Percentiles rank a stretch among this genome's conserved stretches.
Conservation (phyloP, 495 filamentous ascomycete genomes). For the Penicillium parvum region DNA sequence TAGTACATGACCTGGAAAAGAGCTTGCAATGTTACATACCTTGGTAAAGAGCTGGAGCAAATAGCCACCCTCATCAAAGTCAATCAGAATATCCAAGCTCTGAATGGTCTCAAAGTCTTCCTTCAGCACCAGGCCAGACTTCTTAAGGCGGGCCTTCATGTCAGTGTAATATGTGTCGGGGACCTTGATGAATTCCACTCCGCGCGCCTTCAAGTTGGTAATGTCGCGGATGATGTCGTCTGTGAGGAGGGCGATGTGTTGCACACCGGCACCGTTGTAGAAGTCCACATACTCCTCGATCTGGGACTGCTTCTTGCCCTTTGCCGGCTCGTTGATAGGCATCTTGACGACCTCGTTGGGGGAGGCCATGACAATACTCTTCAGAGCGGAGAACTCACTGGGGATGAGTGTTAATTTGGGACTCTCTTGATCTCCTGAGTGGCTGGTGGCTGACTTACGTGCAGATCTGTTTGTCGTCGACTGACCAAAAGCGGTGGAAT, state of each 20-base stretch:
- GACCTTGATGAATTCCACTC: slow-evolving; percentile 85
- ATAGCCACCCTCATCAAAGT: slow-evolving; percentile 88
- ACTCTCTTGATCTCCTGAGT: neutral
- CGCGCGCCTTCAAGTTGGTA: slow-evolving; percentile 65
- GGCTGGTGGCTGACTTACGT: slow-evolving; percentile 47
- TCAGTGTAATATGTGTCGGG: slow-evolving; percentile 78
- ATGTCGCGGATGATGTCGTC: slow-evolving; percentile 72
- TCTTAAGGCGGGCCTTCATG: slow-evolving; percentile 62
- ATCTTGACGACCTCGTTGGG: slow-evolving; percentile 84
- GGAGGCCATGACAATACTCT: slow-evolving; percentile 81
- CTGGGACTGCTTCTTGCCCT: slow-evolving; percentile 78
- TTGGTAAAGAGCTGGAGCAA: slow-evolving; percentile 84
- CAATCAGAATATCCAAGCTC: slow-evolving; percentile 75
- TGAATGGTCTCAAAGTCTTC: slow-evolving; percentile 74
- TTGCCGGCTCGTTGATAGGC: slow-evolving; percentile 94
- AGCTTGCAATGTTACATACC: slow-evolving; percentile 25
- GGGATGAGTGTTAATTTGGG: neutral
- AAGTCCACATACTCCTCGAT: slow-evolving; percentile 92
- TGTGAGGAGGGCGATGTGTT: slow-evolving; percentile 85
- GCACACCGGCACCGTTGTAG: slow-evolving; percentile 80
- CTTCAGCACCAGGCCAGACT: slow-evolving; percentile 48
- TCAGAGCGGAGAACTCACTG: slow-evolving; percentile 75
- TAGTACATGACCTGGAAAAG: slow-evolving; percentile 11
- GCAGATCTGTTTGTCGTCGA: slow-evolving; percentile 82
- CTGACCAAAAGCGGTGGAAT: slow-evolving; percentile 93